Base-by-base conservation (phyloP, 129 eudicot species). In the Flaveria ramosissima region DNA sequence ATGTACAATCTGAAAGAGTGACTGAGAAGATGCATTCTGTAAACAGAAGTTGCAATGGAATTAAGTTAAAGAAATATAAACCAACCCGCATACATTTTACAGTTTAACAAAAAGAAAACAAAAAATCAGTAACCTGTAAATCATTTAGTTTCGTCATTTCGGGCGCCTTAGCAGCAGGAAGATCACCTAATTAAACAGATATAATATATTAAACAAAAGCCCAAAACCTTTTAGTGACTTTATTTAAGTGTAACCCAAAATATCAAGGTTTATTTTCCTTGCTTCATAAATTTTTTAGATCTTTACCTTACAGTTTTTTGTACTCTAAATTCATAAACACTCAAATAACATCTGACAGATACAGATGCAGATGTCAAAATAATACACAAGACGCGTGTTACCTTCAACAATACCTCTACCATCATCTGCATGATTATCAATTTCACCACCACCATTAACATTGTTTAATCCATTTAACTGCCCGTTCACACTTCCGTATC, bases 21-120 rank as follows among this genome's bases (percentile, higher is more conserved):
- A 85, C 27, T 69, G 93, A 43, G 85, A 84, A 72, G 98, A 83
- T 68, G 93, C 88, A 67, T 80, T 85, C 98, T 93, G 96, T 86
- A 85, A 19, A 75, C 9, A 52, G 13, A 72, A 79, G 56, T 71
- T 72, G 72, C 57, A 80, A 66, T 65, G 72, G 53, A 27, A n/a
- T 62, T 66, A 81, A 77, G 61, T 64, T 16, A 60, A 63, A 52
- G 23, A 42, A 23, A 57, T 56, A 15, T 53, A 42, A 9, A 43
- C 16, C 48, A 45, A 36, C n/a, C n/a, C 12, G 36, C 69, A 23
- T 43, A 70, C 42, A 47, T 61, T 36, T 53, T 61, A 70, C 15
- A 12, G 12, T 76, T 76, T 15, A 48, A 62, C 12, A 7, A 70
- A 53, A 39, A 24, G 26, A 32, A n/a, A 63, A 15, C 46, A 56